phyloP scores from a whole-genome alignment of 345 rosid genomes.

The Syzygium jambos region DNA sequence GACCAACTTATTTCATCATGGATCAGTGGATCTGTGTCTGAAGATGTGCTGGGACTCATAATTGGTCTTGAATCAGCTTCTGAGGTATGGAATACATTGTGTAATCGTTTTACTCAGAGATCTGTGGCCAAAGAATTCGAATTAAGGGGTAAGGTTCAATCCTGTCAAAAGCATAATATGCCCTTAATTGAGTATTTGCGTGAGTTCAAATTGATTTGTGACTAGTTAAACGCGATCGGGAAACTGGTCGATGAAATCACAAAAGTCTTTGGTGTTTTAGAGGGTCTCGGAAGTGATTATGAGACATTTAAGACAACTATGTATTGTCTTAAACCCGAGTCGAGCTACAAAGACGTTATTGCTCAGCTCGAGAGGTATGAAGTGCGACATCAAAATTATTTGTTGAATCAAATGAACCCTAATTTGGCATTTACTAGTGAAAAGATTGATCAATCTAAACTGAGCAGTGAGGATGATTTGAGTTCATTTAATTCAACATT shows the following conservation, averaged over 20 bases:
- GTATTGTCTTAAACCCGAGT: neutral
- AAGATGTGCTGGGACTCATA: neutral
- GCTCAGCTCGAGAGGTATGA: neutral
- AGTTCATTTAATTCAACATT: neutral
- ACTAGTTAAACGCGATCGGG: neutral
- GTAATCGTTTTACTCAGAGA: neutral
- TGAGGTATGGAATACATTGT: neutral
- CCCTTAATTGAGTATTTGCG: neutral
- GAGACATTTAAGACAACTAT: neutral
- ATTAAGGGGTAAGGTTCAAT: neutral
- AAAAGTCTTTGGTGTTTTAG: neutral
- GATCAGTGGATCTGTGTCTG: accelerated
- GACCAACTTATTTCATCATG: neutral
- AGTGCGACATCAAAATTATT: neutral
- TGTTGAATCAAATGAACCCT: neutral
- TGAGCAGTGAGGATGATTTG: neutral
- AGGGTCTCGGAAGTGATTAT: neutral
- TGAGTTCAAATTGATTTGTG: neutral
- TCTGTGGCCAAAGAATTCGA: neutral
- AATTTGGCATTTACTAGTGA: neutral
- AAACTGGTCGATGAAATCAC: neutral
- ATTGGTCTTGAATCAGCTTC: neutral
- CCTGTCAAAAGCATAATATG: neutral
- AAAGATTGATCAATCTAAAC: neutral
- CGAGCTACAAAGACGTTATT: neutral